Conservation (phyloP, 306 rosid species). For the Medicago arabica region DNA sequence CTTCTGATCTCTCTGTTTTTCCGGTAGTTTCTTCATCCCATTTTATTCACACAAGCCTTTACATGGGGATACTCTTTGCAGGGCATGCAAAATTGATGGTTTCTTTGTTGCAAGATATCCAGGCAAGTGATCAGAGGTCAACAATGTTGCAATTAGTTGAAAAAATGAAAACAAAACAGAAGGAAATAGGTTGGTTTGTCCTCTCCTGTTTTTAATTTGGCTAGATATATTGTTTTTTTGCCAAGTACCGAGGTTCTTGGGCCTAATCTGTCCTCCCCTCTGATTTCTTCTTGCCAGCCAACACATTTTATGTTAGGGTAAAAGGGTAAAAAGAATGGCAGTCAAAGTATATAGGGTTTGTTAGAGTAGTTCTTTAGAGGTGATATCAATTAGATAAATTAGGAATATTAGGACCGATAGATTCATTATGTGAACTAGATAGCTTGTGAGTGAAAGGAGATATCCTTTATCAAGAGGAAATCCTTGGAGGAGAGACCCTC, state of each 20-base stretch:
- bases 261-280: constrained; percentile 18
- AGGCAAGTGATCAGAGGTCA: constrained; percentile 73
- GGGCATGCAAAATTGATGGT: constrained; percentile 77
- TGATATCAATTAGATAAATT: constrained; percentile 10
- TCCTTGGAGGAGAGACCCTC: background rate
- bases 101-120: constrained; percentile 79
- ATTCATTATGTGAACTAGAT: constrained; percentile 3
- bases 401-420: background rate
- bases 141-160: constrained; percentile 90
- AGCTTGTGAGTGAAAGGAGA: constrained; percentile 2
- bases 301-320: background rate
- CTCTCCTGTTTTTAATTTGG: constrained; percentile 9
- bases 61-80: constrained; percentile 52
- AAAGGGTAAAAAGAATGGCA: background rate
- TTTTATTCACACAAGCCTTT: constrained; percentile 34
- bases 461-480: background rate
- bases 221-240: constrained; percentile 19
- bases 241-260: constrained; percentile 10
- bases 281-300: constrained; percentile 8
- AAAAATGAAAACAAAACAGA: constrained; percentile 75
- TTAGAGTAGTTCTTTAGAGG: background rate
- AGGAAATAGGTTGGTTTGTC: constrained; percentile 69
- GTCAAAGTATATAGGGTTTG: background rate
- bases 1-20: constrained; percentile 10
- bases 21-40: constrained; percentile 18